phyloP scores from a whole-genome alignment of 129 eudicot genomes.

The Heracleum sosnowskyi region DNA sequence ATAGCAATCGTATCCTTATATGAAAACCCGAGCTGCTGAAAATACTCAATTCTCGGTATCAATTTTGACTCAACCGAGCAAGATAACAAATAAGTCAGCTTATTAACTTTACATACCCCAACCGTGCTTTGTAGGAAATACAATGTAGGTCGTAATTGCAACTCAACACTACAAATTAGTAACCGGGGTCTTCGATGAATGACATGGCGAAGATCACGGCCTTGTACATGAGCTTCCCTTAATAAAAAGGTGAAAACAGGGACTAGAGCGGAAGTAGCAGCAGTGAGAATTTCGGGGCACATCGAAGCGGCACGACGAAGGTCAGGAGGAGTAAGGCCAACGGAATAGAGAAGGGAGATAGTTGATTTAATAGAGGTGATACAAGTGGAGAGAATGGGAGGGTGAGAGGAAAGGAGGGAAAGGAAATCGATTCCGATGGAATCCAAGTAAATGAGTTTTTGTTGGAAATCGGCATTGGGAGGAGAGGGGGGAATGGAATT shows the following conservation, averaged over 20 bases:
- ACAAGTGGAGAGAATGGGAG: conserved; percentile 43
- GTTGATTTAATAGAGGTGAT: conserved; percentile 48
- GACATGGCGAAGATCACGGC: conserved; percentile 44
- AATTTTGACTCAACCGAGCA: conserved; percentile 71
- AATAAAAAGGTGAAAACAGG: conserved; percentile 74
- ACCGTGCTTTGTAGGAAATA: conserved; percentile 78
- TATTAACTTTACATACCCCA: conserved; percentile 42
- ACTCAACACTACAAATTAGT: conserved; percentile 46
- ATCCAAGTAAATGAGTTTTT: conserved; percentile 56
- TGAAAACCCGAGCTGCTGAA: conserved; percentile 55
- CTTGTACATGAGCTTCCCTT: conserved; percentile 64
- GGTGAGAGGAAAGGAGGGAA: conserved; percentile 49
- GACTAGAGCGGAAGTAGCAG: conserved; percentile 27
- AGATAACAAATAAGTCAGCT: conserved; percentile 52
- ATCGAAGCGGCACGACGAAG: conserved; percentile 57
- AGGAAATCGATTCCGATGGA: conserved; percentile 67
- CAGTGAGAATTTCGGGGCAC: conserved; percentile 63
- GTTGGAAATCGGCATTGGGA: conserved; percentile 36
- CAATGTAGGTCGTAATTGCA: conserved; percentile 72
- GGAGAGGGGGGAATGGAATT: conserved; percentile 10
- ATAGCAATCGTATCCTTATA: conserved; percentile 47
- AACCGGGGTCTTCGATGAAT: conserved; percentile 87
- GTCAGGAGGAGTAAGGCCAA: conserved; percentile 50
- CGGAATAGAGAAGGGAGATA: conserved; percentile 49
- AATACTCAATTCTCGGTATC: conserved; percentile 58